Evolutionary conservation across 306 rosid species (phyloP).

Genomic region (Cucumis hystrix): DNA sequence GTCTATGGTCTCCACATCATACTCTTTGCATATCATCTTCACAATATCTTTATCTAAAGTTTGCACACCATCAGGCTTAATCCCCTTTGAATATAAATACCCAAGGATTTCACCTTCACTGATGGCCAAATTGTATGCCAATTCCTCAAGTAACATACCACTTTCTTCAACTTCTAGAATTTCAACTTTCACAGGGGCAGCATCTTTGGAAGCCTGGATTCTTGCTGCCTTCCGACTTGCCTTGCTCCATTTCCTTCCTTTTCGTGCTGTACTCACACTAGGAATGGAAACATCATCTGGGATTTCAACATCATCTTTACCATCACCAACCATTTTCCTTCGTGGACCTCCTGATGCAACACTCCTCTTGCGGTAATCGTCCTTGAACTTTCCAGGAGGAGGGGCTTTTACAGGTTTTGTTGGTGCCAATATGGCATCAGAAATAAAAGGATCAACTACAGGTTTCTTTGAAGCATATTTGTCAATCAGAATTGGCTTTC

Average conservation of each 20-base stretch:
- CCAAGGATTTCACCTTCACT: slow-evolving; percentile 90
- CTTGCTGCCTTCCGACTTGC: slow-evolving; percentile 96
- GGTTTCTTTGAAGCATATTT: slow-evolving; percentile 79
- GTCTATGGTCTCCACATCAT: slow-evolving; percentile 76
- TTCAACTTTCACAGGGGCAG: slow-evolving; percentile 96
- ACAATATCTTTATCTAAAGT: slow-evolving; percentile 86
- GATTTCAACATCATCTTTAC: slow-evolving; percentile 27
- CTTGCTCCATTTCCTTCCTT: slow-evolving; percentile 98
- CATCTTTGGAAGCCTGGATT: slow-evolving; percentile 90
- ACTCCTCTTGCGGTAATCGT: slow-evolving; percentile 57
- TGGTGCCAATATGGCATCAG: slow-evolving; percentile 67
- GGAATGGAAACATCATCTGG: slow-evolving; percentile 64
- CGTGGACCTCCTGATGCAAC: slow-evolving; percentile 44
- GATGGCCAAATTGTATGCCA: slow-evolving; percentile 62
- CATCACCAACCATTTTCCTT: slow-evolving; percentile 31
- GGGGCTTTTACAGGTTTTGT: slow-evolving; percentile 67
- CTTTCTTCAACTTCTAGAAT: slow-evolving; percentile 70
- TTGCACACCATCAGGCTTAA: slow-evolving; percentile 95
- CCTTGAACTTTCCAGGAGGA: slow-evolving; percentile 55
- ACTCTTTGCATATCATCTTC: slow-evolving; percentile 81
- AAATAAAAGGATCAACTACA: slow-evolving; percentile 45
- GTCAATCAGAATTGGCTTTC: slow-evolving; percentile 83
- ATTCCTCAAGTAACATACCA: slow-evolving; percentile 84
- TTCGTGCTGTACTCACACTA: slow-evolving; percentile 44
- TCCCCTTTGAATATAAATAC: slow-evolving; percentile 62